phyloP scores from a whole-genome alignment of 2,329 filamentous ascomycete species.

The Fusarium sp. region DNA sequence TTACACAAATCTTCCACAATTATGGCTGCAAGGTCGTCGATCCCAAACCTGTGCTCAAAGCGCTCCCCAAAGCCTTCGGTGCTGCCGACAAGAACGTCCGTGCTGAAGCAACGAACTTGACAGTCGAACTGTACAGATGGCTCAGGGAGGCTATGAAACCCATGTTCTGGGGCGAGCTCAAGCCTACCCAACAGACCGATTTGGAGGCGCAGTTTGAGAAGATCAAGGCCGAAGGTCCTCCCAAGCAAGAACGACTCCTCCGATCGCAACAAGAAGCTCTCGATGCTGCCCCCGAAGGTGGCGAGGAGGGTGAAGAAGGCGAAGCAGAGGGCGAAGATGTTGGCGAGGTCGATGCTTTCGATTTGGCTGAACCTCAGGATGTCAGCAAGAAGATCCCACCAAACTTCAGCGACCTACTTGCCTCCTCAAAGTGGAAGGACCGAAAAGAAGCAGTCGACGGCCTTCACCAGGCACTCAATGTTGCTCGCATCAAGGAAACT shows the following conservation, averaged over 20 bases:
- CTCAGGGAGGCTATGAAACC: slow-evolving; percentile 97
- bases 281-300: slow-evolving; percentile 72
- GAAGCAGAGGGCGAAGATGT: slow-evolving; percentile 62
- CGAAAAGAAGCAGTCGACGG: slow-evolving; percentile 93
- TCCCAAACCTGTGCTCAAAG: slow-evolving; percentile 89
- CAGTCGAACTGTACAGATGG: slow-evolving; percentile 97
- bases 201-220: slow-evolving; percentile 94
- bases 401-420: slow-evolving; percentile 84
- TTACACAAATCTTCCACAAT: slow-evolving; percentile 89
- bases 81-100: slow-evolving; percentile 99
- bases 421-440: slow-evolving; percentile 98
- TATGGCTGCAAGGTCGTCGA: slow-evolving; percentile 96
- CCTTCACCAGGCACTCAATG: slow-evolving; percentile 79
- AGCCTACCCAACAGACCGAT: slow-evolving; percentile 94
- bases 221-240: slow-evolving; percentile 84
- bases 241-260: slow-evolving; percentile 90
- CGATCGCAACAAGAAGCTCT: slow-evolving; percentile 88
- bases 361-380: slow-evolving; percentile 88
- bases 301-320: slow-evolving; percentile 66
- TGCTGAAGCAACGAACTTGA: slow-evolving; percentile 89
- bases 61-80: slow-evolving; percentile 88
- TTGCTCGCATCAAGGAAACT: slow-evolving; percentile 90
- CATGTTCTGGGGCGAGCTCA: slow-evolving; percentile 95
- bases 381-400: slow-evolving; percentile 83
- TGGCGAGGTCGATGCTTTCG: slow-evolving; percentile 80